Evolutionary conservation across 1,284 basidiomycete genomes (phyloP), one percentile per base, ranked within the genome.

Genomic region (Ceratobasidium sp.): DNA sequence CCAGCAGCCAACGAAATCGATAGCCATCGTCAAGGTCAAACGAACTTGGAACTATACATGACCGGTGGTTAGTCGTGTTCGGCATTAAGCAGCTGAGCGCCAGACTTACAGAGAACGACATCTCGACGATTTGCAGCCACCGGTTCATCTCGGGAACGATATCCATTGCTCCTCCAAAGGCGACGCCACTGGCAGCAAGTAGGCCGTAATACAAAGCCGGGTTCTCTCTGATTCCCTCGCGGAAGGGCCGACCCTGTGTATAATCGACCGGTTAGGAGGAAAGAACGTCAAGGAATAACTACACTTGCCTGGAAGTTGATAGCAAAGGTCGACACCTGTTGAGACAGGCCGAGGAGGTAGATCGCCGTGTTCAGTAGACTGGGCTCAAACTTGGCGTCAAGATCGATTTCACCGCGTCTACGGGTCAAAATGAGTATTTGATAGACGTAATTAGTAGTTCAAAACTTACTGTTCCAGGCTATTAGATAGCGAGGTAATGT

Each of bases 101-200:
- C 71, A 56, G 17, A 87, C 93, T 82, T 83, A 97, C 96, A 56
- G 86, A 82, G 44, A 84, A 83, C 62, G 91, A 86, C 96, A 99
- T 97, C 84, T 95, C 95, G 38, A 98, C 96, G 54, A 99, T 93
- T 86, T 99, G 97, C 61, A 99, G 88, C 97, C 97, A 99, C 50
- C 94, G 88, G 85, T 98, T 99, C 80, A 99, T 84, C 85, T 99
- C 98, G 0, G 98, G 97, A 83, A 98, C 87, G 81, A 99, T 93
- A 84, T 99, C 96, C 1, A 93, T 95, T 7, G 96, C 91, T 46
- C 96, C 96, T 20, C 90, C 94, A 86, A 98, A 95, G 9, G 97
- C 97, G 13, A 98, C 96, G 3, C 91, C 89, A 77, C 91, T 91
- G 28, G 94, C 96, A 23, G 93, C 94, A 59, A 97, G 87, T 12